Evolutionary conservation across 2,329 filamentous ascomycete genomes (phyloP).

Genomic region (Cordyceps javanica): DNA sequence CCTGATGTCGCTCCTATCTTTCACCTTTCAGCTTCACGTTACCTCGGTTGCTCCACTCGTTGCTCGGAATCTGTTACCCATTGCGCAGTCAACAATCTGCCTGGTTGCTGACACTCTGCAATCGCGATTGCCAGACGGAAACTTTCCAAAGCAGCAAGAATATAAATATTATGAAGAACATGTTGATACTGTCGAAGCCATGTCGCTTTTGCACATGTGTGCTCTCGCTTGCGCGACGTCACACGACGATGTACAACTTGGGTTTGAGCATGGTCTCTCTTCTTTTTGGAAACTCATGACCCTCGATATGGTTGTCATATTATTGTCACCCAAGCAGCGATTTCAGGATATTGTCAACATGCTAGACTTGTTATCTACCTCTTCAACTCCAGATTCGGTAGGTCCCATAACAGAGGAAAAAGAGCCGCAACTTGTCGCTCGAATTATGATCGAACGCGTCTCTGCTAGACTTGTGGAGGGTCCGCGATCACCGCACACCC

Average conservation of each 20-base stretch:
- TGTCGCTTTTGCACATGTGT: slow-evolving; percentile 60
- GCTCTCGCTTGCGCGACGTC: slow-evolving; percentile 53
- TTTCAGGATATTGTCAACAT: slow-evolving; percentile 56
- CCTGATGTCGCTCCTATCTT: slow-evolving; percentile 57
- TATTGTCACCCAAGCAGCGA: slow-evolving; percentile 62
- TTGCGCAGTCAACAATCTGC: slow-evolving; percentile 54
- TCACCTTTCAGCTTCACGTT: slow-evolving; percentile 57
- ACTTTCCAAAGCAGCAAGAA: slow-evolving; percentile 37
- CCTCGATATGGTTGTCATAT: slow-evolving; percentile 58
- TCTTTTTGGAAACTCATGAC: slow-evolving; percentile 64
- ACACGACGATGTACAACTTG: slow-evolving; percentile 24
- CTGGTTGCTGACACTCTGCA: slow-evolving; percentile 54
- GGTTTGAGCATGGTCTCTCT: slow-evolving; percentile 24
- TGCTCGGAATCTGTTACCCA: slow-evolving; percentile 48
- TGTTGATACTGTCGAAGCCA: slow-evolving; percentile 56
- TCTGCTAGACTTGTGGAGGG: slow-evolving; percentile 56
- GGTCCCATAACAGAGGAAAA: slow-evolving; percentile 53
- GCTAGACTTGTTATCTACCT: slow-evolving; percentile 61
- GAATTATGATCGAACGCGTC: slow-evolving; percentile 53
- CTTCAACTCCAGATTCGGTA: slow-evolving; percentile 56
- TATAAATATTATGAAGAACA: slow-evolving; percentile 38
- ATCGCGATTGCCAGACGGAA: slow-evolving; percentile 39
- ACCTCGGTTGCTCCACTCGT: slow-evolving; percentile 53
- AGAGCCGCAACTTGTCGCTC: slow-evolving; percentile 37
- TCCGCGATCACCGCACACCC: slow-evolving; percentile 33